These are phyloP conservation scores for Monilinia laxa DNA, from an alignment of 2,329 filamentous ascomycete genomes.

Conservation along the genomic window DNA sequence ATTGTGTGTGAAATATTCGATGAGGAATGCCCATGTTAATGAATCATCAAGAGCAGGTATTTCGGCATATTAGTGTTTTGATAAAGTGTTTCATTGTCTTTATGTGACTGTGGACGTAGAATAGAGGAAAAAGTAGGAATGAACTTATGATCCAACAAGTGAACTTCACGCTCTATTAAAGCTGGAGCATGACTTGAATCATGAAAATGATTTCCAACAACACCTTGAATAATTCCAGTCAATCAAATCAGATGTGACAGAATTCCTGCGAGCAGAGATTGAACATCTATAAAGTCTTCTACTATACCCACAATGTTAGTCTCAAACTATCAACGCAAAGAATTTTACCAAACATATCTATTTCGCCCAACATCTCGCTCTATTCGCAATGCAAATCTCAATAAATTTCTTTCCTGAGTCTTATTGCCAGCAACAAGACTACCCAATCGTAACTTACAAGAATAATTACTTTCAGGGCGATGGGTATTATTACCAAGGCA, in stretches of 20 bases:
- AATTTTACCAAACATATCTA: background rate
- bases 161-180: background rate
- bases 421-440: background rate
- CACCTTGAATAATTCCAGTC: background rate
- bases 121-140: no score
- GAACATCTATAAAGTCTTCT: background rate
- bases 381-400: background rate
- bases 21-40: background rate
- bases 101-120: no score
- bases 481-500: background rate
- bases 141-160: no score
- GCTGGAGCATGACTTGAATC: background rate
- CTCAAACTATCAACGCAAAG: background rate
- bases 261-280: background rate
- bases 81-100: no score
- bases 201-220: background rate
- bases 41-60: background rate
- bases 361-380: background rate
- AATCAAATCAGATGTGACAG: background rate
- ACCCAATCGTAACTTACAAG: background rate
- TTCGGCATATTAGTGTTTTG: no score
- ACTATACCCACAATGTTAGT: background rate
- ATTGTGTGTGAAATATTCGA: background rate
- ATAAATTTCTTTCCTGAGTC: background rate
- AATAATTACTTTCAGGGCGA: background rate